phyloP scores from a whole-genome alignment of 768 basidiomycete species.

The Macrocybe gigantea region DNA sequence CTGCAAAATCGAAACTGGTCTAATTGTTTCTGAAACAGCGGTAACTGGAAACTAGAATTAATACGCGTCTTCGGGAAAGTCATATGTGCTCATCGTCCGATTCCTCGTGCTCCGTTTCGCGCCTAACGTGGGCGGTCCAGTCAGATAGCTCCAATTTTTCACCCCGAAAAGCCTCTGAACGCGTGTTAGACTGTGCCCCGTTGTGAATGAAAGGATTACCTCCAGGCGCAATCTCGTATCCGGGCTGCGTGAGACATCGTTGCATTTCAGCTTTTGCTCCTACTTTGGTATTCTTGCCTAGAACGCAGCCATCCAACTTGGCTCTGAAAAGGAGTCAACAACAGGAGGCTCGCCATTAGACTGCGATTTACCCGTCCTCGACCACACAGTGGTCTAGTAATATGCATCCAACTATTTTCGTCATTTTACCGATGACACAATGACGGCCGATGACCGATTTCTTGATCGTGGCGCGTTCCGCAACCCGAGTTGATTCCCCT shows the following conservation, averaged over 20 bases:
- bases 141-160: conserved; percentile 31
- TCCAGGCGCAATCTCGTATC: conserved; percentile 63
- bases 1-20: too few relatives aligned
- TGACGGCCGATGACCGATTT: conserved; percentile 76
- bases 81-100: conserved; percentile 3
- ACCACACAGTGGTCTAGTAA: conserved; percentile 87
- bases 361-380: conserved; percentile 66
- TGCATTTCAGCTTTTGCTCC: conserved; percentile 64
- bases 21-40: too few relatives aligned
- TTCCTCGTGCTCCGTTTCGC: conserved; percentile 10
- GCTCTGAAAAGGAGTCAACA: conserved; percentile 35
- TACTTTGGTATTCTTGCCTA: conserved; percentile 70
- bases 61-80: too few relatives aligned
- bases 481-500: conserved; percentile 77
- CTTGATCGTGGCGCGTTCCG: conserved; percentile 77
- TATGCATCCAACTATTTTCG: conserved; percentile 77
- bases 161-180: conserved; percentile 44
- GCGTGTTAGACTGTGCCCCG: background rate
- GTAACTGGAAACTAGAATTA: too few relatives aligned
- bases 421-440: conserved; percentile 79
- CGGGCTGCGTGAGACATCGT: conserved; percentile 69
- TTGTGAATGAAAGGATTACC: conserved; percentile 28
- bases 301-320: conserved; percentile 70
- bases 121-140: conserved; percentile 25
- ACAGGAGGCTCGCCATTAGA: background rate